phyloP scores from a whole-genome alignment of 495 filamentous ascomycete genomes.

The Annulohypoxylon maeteangense region DNA sequence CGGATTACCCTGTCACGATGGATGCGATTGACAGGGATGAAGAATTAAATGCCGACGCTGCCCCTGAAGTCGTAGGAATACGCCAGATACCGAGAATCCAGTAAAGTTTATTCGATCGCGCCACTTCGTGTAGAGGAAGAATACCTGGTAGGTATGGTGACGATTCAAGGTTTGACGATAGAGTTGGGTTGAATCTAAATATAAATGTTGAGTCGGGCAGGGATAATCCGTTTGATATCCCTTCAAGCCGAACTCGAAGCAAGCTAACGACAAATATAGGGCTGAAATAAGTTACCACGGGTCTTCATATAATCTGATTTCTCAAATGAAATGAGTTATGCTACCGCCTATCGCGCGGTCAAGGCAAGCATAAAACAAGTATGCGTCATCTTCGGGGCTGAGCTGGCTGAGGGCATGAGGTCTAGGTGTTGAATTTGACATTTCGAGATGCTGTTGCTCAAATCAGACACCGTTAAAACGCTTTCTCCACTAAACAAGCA shows the following conservation, averaged over 20 bases:
- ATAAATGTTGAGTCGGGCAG: conserved; percentile 25
- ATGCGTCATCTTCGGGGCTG: conserved; percentile 41
- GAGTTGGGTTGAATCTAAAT: conserved; percentile 32
- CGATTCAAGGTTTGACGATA: conserved; percentile 24
- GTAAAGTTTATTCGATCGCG: conserved; percentile 23
- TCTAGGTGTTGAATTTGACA: neutral
- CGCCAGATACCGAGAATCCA: neutral
- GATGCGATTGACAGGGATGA: conserved; percentile 25
- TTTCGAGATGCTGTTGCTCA: neutral
- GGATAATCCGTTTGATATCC: conserved; percentile 2
- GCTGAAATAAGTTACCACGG: conserved; percentile 4
- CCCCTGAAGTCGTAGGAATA: conserved; percentile 4
- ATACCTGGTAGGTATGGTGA: too few relatives aligned
- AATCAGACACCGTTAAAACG: conserved; percentile 16
- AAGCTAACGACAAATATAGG: neutral
- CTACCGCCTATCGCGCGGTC: neutral
- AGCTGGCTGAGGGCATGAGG: conserved; percentile 11
- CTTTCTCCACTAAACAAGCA: conserved; percentile 34
- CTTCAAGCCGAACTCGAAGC: neutral
- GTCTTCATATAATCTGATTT: conserved; percentile 10
- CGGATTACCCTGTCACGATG: conserved; percentile 6
- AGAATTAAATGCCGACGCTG: conserved; percentile 11
- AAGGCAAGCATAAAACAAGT: conserved; percentile 6
- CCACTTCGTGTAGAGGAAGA: conserved; percentile 25
- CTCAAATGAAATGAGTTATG: conserved; percentile 3